Percentiles rank a stretch among this genome's conserved stretches.
phyloP scores from a whole-genome alignment of 306 rosid genomes.

The Senna tora region DNA sequence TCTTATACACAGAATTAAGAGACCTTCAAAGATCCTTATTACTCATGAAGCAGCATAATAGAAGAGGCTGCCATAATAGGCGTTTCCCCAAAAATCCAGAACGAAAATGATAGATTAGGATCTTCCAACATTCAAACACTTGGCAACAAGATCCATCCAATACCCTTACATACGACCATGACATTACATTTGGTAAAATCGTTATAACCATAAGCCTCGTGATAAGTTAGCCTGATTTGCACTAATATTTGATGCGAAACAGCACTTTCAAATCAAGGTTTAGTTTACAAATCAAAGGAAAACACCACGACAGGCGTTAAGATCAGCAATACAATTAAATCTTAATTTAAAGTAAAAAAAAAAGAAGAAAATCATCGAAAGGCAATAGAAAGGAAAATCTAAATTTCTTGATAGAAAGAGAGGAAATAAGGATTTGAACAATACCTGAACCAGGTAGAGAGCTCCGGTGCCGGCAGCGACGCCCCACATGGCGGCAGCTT shows the following conservation, averaged over 20 bases:
- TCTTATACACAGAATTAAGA: neutral
- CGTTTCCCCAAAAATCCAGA: neutral
- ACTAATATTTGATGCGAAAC: neutral
- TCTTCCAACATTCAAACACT: neutral
- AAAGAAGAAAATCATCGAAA: neutral
- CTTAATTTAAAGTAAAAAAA: neutral
- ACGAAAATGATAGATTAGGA: neutral
- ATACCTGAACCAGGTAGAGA: constrained; percentile 69
- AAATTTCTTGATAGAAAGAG: neutral
- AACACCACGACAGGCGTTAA: neutral
- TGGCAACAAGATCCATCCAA: neutral
- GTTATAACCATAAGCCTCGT: neutral
- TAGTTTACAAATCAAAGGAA: no score
- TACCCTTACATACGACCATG: neutral
- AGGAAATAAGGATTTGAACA: neutral
- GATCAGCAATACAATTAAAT: neutral
- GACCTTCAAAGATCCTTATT: neutral
- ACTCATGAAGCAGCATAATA: neutral
- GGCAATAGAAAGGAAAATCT: neutral
- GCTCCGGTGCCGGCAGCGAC: constrained; percentile 68
- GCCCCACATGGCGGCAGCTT: constrained; percentile 90
- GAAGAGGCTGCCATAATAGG: neutral
- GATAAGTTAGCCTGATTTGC: neutral
- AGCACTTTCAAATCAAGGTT: no score
- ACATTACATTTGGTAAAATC: neutral